Conservation (phyloP, 108 stramenopile species). For the Cyclotella distinguenda region DNA sequence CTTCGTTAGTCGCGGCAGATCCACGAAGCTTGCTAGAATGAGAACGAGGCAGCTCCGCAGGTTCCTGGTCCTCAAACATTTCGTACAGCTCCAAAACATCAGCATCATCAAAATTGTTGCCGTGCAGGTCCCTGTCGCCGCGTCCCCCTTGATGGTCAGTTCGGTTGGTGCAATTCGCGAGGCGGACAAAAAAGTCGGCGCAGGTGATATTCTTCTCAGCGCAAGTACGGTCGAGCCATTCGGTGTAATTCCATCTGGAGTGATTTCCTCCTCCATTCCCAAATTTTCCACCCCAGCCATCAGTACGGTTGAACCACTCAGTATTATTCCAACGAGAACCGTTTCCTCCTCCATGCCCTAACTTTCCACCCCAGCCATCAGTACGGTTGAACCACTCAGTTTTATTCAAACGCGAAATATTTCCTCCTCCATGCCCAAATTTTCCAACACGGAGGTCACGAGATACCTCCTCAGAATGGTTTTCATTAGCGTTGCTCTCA, state of each 20-base stretch:
- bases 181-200: background rate
- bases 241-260: background rate
- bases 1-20: background rate
- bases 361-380: background rate
- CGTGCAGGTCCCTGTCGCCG: background rate
- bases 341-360: background rate
- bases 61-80: background rate
- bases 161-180: slow-evolving; percentile 2
- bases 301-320: no score
- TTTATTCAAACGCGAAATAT: no score
- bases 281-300: background rate
- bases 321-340: no score
- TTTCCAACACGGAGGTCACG: background rate
- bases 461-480: background rate
- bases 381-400: no score
- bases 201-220: background rate
- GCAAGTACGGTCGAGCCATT: slow-evolving; percentile 3
- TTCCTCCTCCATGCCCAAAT: background rate
- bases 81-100: background rate
- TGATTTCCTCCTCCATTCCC: background rate
- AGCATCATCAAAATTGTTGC: background rate
- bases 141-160: background rate
- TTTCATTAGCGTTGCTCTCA: background rate
- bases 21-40: background rate
- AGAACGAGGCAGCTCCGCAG: background rate